Evolutionary conservation across 2,329 filamentous ascomycete species (phyloP), one percentile per base, ranked within the genome.

Genomic region (Alternaria alternata): DNA sequence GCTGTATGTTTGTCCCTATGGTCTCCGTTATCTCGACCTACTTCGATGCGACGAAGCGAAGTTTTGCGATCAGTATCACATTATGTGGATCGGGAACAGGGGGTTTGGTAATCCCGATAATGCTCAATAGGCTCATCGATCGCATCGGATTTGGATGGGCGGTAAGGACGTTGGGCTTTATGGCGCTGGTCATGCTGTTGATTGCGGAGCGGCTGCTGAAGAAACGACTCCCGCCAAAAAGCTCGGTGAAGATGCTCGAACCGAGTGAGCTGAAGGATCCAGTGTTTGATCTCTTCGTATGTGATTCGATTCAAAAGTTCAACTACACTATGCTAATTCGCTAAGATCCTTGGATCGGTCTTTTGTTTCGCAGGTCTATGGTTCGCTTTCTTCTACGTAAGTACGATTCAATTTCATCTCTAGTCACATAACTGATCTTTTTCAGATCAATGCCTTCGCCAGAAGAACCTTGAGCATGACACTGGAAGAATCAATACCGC

Each of bases 131-230:
- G 59, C 75, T 89, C 30, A 79, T 86, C n/a, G 83, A 83, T 0
- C 71, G 75, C 8, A 78, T 89, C n/a, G 87, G 87, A 0, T 89
- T 89, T 64, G 76, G 81, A 1, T 89, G 87, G 86, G 82, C 86
- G 0, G 85, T 88, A 16, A 81, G 89, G 14, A 53, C 43, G 20
- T 49, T 65, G 16, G 63, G 60, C 14, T 65, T 65, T 42, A 60
- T 63, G 53, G 83, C 87, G 16, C 78, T 90, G 1, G 88, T 82
- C 0, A 88, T 91, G 65, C 81, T 42, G 69, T 74, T 42, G 76
- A n/a, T 69, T n/a, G 64, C 66, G n/a, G 66, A 67, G 30, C 39
- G 62, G 41, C 51, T 67, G 32, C 26, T 69, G 54, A 69, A 69
- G 59, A 67, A 64, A 20, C 57, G 66, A 3, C 20, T 69, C 18